phyloP scores from a whole-genome alignment of 805 yeast genomes.

The Pachysolen tannophilus region DNA sequence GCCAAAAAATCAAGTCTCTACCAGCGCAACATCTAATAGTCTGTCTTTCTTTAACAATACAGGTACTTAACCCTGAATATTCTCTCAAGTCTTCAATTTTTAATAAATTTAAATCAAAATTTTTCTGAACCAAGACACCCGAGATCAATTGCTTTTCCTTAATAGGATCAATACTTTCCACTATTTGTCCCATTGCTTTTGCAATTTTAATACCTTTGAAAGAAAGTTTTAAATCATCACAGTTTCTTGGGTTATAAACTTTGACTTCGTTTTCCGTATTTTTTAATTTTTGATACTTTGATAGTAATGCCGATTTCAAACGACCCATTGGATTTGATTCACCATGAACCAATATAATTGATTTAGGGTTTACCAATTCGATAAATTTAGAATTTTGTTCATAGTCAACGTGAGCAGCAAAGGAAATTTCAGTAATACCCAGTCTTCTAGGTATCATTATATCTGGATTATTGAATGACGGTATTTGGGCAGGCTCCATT shows the following conservation, averaged over 20 bases:
- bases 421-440: constrained; percentile 86
- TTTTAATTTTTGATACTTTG: constrained; percentile 74
- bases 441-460: constrained; percentile 79
- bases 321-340: constrained; percentile 99
- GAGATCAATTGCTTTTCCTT: constrained; percentile 37
- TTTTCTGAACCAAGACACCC: constrained; percentile 87
- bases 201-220: constrained; percentile 84
- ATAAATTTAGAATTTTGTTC: constrained; percentile 89
- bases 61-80: constrained; percentile 78
- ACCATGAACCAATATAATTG: constrained; percentile 91
- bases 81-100: constrained; percentile 85
- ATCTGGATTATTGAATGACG: constrained; percentile 76
- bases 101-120: constrained; percentile 78
- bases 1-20: constrained; percentile 77
- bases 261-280: constrained; percentile 86
- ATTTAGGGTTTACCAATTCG: constrained; percentile 76
- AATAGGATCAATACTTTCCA: constrained; percentile 32
- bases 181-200: constrained; percentile 51
- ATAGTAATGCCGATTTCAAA: constrained; percentile 81
- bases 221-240: constrained; percentile 67
- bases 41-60: constrained; percentile 78
- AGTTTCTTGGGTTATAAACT: constrained; percentile 87
- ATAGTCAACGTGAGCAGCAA: constrained; percentile 99
- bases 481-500: constrained; percentile 86
- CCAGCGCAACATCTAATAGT: constrained; percentile 72